Base-by-base conservation (phyloP, 306 rosid species). In the Vigna radiata region DNA sequence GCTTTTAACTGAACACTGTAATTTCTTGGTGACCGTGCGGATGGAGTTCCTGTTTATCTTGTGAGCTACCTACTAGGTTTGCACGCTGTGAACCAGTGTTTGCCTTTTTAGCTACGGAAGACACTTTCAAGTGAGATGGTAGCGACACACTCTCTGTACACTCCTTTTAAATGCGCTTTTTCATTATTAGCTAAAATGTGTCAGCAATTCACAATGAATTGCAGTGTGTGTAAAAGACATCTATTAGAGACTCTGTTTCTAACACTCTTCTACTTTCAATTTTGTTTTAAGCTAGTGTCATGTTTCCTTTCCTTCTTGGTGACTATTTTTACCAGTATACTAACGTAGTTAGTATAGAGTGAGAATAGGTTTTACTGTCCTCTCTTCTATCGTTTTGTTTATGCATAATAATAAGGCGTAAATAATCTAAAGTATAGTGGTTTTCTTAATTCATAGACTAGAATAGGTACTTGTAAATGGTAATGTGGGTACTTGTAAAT, bases 341-440 rank as follows among this genome's bases (percentile, higher is more conserved):
- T 64, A 10, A 18, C 39, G 41, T 64, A 39, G 4, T 79, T 25
- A 25, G 27, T 25, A 25, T 79, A n/a, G 72, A n/a, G 53, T 16
- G 56, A 39, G 55, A 43, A 78, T 60, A 69, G 63, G 49, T 23
- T 60, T 56, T 77, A 23, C 71, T 49, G 63, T 18, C 8, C 44
- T 76, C 46, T 31, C 52, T 69, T 47, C 53, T 33, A 58, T 33
- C 44, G 16, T 66, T n/a, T 11, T 66, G 53, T 37, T 75, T 50
- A 27, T 67, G 31, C 68, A 17, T 17, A 14, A 13, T 25, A 14
- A 74, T 68, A 39, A 67, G 55, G 64, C 56, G 64, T 62, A 44
- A 73, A 46, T 27, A 21, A 56, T 21, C 36, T 56, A 56, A 23
- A 23, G n/a, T 56, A 21, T n/a, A 7, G 39, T 25, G 65, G 39